These are phyloP conservation scores for Blastocrithidia nonstop DNA, from an alignment of 208 protist genomes.

Conservation along the genomic window DNA sequence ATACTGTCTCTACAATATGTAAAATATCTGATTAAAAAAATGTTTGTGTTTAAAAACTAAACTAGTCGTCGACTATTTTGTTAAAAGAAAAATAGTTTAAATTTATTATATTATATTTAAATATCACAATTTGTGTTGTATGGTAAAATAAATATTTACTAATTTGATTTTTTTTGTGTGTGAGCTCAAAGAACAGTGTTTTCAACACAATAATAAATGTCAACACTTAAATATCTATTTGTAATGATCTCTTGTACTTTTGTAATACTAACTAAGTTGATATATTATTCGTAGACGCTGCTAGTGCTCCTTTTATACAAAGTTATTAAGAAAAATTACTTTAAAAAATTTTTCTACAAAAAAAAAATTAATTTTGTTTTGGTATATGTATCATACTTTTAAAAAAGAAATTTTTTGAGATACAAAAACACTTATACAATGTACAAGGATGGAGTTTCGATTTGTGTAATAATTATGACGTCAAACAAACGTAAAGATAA, in stretches of 20 bases:
- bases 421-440: background rate
- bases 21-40: background rate
- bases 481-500: background rate
- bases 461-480: background rate
- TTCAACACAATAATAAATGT: background rate
- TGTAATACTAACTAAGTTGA: no score
- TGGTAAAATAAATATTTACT: conserved; percentile 1
- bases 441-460: background rate
- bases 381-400: no score
- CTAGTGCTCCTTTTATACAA: no score
- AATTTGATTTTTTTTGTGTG: background rate
- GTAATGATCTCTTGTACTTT: no score
- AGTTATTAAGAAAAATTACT: no score
- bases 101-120: no score
- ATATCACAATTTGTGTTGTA: no score
- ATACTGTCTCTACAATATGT: conserved; percentile 10
- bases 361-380: no score
- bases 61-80: background rate
- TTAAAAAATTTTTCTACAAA: no score
- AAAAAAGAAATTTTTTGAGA: background rate
- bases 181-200: background rate
- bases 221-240: background rate
- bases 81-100: no score
- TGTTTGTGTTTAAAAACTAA: background rate
- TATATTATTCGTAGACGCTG: no score